A percentile compares a stretch with the other conserved stretches of the same genome.
These are phyloP conservation scores for Talaromyces stipitatus DNA, from an alignment of 495 filamentous ascomycete genomes.

Conservation along the genomic window DNA sequence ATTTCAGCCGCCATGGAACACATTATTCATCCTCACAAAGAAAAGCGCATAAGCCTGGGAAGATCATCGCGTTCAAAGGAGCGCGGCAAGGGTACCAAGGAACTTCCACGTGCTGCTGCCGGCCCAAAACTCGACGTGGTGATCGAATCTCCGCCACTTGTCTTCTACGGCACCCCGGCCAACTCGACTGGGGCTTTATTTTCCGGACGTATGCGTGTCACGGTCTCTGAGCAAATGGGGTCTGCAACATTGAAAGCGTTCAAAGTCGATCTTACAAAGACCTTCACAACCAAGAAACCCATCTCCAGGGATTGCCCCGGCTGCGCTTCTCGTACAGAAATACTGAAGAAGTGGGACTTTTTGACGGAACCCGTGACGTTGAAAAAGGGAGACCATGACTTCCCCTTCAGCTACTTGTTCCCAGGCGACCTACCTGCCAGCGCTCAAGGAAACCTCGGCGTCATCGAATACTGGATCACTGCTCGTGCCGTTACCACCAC, in stretches of 20 bases:
- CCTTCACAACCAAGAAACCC: conserved; percentile 67
- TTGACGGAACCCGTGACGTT: conserved; percentile 59
- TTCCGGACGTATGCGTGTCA: conserved; percentile 73
- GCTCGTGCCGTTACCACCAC: conserved; percentile 57
- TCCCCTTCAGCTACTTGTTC: conserved; percentile 88
- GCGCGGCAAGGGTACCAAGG: conserved; percentile 19
- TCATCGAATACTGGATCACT: conserved; percentile 70
- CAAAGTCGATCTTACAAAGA: conserved; percentile 58
- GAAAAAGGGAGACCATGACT: conserved; percentile 59
- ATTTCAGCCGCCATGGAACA: conserved; percentile 38
- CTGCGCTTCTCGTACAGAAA: conserved; percentile 60
- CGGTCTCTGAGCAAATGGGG: conserved; percentile 48
- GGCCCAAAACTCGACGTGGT: conserved; percentile 61
- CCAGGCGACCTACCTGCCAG: conserved; percentile 80
- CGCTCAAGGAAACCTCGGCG: conserved; percentile 62
- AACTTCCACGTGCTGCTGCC: conserved; percentile 15
- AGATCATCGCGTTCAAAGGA: conserved; percentile 36
- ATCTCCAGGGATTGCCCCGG: conserved; percentile 68
- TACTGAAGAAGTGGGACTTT: conserved; percentile 73
- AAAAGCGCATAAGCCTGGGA: conserved; percentile 31
- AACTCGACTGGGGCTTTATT: conserved; percentile 81
- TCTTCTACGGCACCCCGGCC: conserved; percentile 69
- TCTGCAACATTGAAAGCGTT: conserved; percentile 60
- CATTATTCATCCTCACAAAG: conserved; percentile 40
- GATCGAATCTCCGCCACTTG: conserved; percentile 84